phyloP scores from a whole-genome alignment of 768 basidiomycete genomes.

The Mycena indigotica region DNA sequence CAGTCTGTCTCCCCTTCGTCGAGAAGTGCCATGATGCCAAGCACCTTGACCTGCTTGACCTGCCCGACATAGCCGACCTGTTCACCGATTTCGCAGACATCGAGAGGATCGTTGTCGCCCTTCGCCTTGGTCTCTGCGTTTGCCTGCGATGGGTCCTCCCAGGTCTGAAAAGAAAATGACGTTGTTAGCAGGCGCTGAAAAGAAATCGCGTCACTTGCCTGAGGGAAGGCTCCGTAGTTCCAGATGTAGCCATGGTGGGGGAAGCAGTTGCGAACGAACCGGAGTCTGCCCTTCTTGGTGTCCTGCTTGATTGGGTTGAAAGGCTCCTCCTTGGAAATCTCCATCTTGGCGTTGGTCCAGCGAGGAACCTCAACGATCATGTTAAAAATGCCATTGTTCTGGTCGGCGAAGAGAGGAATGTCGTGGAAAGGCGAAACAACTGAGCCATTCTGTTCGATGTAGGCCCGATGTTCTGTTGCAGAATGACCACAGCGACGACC shows the following conservation, averaged over 20 bases:
- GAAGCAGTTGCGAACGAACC: constrained; percentile 99
- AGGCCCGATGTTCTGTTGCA: constrained; percentile 87
- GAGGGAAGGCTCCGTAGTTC: constrained; percentile 99
- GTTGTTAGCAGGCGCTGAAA: constrained; percentile 7
- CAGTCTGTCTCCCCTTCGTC: constrained; percentile 99
- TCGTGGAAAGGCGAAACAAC: constrained; percentile 92
- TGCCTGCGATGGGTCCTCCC: constrained; percentile 87
- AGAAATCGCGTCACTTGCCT: constrained; percentile 52
- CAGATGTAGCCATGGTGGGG: constrained; percentile 99
- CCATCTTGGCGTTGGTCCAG: constrained; percentile 99
- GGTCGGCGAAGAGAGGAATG: constrained; percentile 97
- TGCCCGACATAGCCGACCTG: constrained; percentile 96
- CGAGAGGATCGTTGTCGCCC: constrained; percentile 99
- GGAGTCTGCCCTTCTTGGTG: constrained; percentile 93
- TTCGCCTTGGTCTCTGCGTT: constrained; percentile 98
- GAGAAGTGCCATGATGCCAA: constrained; percentile 99
- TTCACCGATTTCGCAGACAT: constrained; percentile 99
- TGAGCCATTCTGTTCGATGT: constrained; percentile 84
- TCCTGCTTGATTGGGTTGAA: constrained; percentile 99
- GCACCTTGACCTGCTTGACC: constrained; percentile 99
- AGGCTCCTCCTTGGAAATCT: constrained; percentile 96
- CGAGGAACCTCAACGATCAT: constrained; percentile 98
- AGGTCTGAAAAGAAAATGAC: constrained; percentile 62
- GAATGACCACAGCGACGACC: constrained; percentile 21
- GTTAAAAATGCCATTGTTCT: constrained; percentile 93